Base-by-base conservation (phyloP, 2,329 filamentous ascomycete species). In the Thielaviopsis cerberus region DNA sequence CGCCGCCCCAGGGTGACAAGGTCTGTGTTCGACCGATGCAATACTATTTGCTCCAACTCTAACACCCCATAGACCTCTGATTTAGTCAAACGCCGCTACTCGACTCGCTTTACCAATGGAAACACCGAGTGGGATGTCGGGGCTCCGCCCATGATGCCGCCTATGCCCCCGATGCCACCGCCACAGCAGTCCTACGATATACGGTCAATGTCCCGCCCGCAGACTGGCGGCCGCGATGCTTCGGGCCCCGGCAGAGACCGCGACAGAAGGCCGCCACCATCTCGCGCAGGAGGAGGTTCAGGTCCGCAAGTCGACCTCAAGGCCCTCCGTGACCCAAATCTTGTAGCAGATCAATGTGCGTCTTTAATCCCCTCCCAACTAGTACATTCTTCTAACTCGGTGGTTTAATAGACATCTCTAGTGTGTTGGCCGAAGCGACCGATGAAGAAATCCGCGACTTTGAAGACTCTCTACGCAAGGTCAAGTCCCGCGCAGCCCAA, bases 51-150 rank as follows among this genome's bases (percentile, higher is more conserved):
- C 11, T 30, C 27, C 27, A 30, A 6, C 27, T 30, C 27, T 30
- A 11, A 30, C 27, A 30, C 27, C 27, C 27, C n/a, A 3, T 69
- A 82, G 79, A 83, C 81, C 1, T 80, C 80, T 24, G 91, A 98
- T 69, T 76, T 97, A 57, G 90, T 98, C 60, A 97, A 97, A 73
- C 80, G 89, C 64, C 78, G 92, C 64, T 98, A 97, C 71, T 97
- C 92, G 45, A 90, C 90, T 50, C 83, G 91, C 61, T 94, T 96
- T 69, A 91, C 89, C 65, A 82, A 86, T 63, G 70, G 84, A 0
- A 85, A 86, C 1, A 73, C 80, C 61, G 82, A 87, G 65, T 86
- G 82, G 67, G 79, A 84, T 64, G 74, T 77, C 63, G 81, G 78
- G 58, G 80, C 79, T n/a, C 79, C 88, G 20, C 79, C 86, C 25